phyloP scores from a whole-genome alignment of 768 basidiomycete genomes.

The Macrolepiota dolichaula region DNA sequence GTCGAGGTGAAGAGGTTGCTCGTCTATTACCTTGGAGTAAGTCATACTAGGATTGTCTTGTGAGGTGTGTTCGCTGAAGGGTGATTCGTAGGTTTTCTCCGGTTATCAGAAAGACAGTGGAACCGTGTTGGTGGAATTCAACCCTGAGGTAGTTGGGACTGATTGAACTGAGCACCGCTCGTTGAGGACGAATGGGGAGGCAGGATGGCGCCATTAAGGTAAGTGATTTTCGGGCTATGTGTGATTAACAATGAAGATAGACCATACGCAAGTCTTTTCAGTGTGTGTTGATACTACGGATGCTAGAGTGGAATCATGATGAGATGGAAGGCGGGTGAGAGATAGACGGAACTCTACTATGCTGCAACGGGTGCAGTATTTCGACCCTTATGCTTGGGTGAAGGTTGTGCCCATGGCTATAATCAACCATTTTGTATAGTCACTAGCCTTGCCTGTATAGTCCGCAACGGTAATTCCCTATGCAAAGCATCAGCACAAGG shows the following conservation, averaged over 20 bases:
- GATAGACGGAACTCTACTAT: slow-evolving; percentile 46
- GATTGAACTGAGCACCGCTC: too few relatives aligned
- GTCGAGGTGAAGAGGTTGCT: too few relatives aligned
- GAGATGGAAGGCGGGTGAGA: neutral
- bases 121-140: too few relatives aligned
- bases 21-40: too few relatives aligned
- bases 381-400: slow-evolving; percentile 68
- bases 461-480: slow-evolving; percentile 85
- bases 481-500: neutral
- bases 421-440: slow-evolving; percentile 86
- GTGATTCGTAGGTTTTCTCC: too few relatives aligned
- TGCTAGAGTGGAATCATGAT: slow-evolving; percentile 21
- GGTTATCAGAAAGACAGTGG: too few relatives aligned
- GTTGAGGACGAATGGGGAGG: too few relatives aligned
- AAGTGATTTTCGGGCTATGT: slow-evolving; percentile 92
- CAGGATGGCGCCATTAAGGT: slow-evolving; percentile 69
- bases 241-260: slow-evolving; percentile 85
- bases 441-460: slow-evolving; percentile 82
- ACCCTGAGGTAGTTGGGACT: too few relatives aligned
- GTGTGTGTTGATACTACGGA: slow-evolving; percentile 69
- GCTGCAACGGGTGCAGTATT: slow-evolving; percentile 86
- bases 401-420: slow-evolving; percentile 72
- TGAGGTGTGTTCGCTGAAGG: too few relatives aligned
- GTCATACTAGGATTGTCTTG: too few relatives aligned
- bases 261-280: slow-evolving; percentile 72